These are phyloP conservation scores for Aotearoamyces nothofagi DNA, from an alignment of 2,329 filamentous ascomycete genomes.

Conservation along the genomic window DNA sequence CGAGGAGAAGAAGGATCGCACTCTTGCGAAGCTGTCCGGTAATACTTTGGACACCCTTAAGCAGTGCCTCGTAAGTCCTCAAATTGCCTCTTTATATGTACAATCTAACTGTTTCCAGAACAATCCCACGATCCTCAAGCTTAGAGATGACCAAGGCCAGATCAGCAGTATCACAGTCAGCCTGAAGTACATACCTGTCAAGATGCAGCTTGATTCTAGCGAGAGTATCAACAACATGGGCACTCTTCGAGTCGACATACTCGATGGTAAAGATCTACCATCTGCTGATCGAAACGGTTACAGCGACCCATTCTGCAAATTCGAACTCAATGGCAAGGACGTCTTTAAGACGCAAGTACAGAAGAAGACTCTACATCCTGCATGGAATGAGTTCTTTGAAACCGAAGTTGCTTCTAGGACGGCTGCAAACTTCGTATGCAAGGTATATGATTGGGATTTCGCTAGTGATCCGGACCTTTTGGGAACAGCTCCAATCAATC, in stretches of 20 bases:
- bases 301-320: constrained; percentile 94
- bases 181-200: constrained; percentile 85
- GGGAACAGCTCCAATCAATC: constrained; percentile 61
- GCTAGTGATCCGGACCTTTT: constrained; percentile 86
- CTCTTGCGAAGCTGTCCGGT: constrained; percentile 69
- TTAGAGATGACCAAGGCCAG: constrained; percentile 65
- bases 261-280: constrained; percentile 78
- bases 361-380: constrained; percentile 91
- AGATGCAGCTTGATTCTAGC: constrained; percentile 84
- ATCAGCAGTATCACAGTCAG: constrained; percentile 75
- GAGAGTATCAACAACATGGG: constrained; percentile 99
- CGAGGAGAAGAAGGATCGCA: constrained; percentile 51
- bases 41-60: constrained; percentile 79
- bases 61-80: constrained; percentile 57
- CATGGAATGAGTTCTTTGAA: constrained; percentile 96
- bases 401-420: constrained; percentile 69
- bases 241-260: constrained; percentile 78
- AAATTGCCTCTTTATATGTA: neutral
- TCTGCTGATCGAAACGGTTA: constrained; percentile 91
- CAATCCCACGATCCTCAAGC: constrained; percentile 68
- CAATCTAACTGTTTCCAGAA: constrained; percentile 39
- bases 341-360: constrained; percentile 90
- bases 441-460: constrained; percentile 93
- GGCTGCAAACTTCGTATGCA: constrained; percentile 65
- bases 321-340: constrained; percentile 75